Evolutionary conservation across 2,329 filamentous ascomycete species (phyloP).

Genomic region (Aspergillus puulaauensis): DNA sequence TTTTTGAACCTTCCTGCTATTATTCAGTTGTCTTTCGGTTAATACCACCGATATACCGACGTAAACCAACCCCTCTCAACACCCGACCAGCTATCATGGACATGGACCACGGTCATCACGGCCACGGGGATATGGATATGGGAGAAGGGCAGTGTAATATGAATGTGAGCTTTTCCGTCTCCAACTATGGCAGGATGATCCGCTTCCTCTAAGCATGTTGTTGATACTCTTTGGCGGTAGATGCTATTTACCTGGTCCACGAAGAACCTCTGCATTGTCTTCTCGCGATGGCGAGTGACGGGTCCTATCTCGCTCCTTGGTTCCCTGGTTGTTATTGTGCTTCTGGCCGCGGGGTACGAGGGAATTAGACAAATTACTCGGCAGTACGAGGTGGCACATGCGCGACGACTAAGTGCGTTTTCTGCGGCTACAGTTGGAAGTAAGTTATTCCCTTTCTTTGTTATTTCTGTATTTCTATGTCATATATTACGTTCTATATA

Average conservation of each 20-base stretch:
- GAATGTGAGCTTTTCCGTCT: conserved; percentile 63
- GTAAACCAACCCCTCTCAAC: background rate
- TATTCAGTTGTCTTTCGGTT: no score
- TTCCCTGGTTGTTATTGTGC: conserved; percentile 78
- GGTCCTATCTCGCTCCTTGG: conserved; percentile 72
- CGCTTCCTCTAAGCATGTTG: background rate
- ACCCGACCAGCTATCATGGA: conserved; percentile 11
- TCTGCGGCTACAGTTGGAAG: conserved; percentile 31
- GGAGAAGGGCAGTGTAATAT: conserved; percentile 71
- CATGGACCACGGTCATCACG: conserved; percentile 47
- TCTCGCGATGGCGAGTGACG: conserved; percentile 83
- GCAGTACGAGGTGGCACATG: conserved; percentile 66
- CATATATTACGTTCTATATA: conserved; percentile 10
- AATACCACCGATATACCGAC: background rate
- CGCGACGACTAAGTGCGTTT: conserved; percentile 51
- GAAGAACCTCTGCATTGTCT: conserved; percentile 91
- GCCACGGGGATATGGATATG: conserved; percentile 59
- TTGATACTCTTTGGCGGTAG: conserved; percentile 48
- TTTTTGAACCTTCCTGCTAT: background rate
- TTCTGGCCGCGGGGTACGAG: conserved; percentile 90
- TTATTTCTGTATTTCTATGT: background rate
- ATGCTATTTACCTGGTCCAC: conserved; percentile 99
- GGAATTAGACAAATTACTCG: conserved; percentile 74
- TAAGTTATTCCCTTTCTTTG: conserved; percentile 27
- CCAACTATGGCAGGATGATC: background rate